Base-by-base conservation (phyloP, 2,329 filamentous ascomycete genomes). In the Amylocarpus encephaloides region DNA sequence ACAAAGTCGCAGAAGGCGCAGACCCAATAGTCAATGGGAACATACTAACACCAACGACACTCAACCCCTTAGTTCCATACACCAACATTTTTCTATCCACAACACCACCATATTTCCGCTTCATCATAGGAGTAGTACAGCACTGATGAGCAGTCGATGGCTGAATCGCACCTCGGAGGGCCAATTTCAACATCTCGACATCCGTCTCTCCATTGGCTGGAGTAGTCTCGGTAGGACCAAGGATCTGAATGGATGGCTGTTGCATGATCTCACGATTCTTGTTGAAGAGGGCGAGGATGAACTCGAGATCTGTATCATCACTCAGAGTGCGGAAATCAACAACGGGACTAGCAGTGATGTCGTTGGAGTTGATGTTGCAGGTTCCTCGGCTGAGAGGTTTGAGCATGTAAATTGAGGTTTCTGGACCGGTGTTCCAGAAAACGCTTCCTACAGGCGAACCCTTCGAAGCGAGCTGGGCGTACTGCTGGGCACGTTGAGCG, bases 111-210 rank as follows among this genome's bases (percentile, higher is more conserved):
- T 63, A 52, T 33, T 65, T 63, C 36, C 38, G 15, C 22, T 50
- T 40, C 50, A 51, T 45, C 55, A 59, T 59, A 3, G 57, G 32
- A 3, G 50, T 34, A 2, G 57, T 49, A 18, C 57, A 55, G 36
- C 53, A 55, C 9, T 69, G 67, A 61, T 75, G 73, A 47, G 70
- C 73, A 46, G 71, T 69, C 2, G 70, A 59, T 15, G 86, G 79
- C 63, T 82, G 77, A 50, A 89, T 69, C 15, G 86, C 78, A 29
- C 75, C 75, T 11, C 77, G 75, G 40, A 95, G 70, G 33, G 83
- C 80, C 33, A 79, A 77, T 67, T 94, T 95, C 56, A 95, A 72
- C 47, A 90, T 85, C 6, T 88, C 86, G 0, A 86, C 88, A 13
- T 77, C 78, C 68, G 92, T 85, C 13, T 90, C 49, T 5, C 67